Evolutionary conservation across 2,329 filamentous ascomycete species (phyloP), one percentile per base, ranked within the genome.

Genomic region (Pseudogymnoascus sp.): DNA sequence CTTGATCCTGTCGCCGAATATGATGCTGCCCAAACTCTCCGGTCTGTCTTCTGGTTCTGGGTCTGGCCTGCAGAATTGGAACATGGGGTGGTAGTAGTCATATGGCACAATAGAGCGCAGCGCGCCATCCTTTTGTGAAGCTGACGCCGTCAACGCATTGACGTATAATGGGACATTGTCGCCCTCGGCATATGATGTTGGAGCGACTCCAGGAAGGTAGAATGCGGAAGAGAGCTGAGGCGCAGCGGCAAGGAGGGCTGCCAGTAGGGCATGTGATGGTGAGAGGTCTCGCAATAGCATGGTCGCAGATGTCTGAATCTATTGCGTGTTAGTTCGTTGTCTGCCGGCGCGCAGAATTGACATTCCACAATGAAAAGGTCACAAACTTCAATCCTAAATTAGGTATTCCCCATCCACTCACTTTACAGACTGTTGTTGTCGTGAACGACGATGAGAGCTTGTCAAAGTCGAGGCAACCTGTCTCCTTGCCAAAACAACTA

Each of bases 1-100:
- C 77, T 91, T 91, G 77, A 99, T 99, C 61, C 94, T 85, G 76
- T 99, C 94, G 67, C 94, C 94, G 69, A 99, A 99, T 59, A 99
- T 76, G 71, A 99, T 99, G 79, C 93, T 97, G 22, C 94, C 94
- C 65, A 99, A 75, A 66, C 90, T 94, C 76, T 97, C 94, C 39
- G 90, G 87, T 20, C 96, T 85, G 77, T 89, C 83, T 72, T 92
- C 75, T 7, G 91, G 86, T 2, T 90, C 90, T 63, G 80, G 86
- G 61, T 88, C 77, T 1, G 93, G 94, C 68, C 82, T 77, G 75
- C 94, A 99, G 78, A 97, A 96, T 71, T 89, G 86, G 75, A 99
- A 96, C 3, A 82, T 82, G 5, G 86, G 83, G 69, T 94, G 86
- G 73, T 99, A 99, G 79, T 99, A 97, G 76, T 97, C 93, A 80